Evolutionary conservation across 2,329 filamentous ascomycete species (phyloP).

Genomic region (Sordariomycetes sp.): DNA sequence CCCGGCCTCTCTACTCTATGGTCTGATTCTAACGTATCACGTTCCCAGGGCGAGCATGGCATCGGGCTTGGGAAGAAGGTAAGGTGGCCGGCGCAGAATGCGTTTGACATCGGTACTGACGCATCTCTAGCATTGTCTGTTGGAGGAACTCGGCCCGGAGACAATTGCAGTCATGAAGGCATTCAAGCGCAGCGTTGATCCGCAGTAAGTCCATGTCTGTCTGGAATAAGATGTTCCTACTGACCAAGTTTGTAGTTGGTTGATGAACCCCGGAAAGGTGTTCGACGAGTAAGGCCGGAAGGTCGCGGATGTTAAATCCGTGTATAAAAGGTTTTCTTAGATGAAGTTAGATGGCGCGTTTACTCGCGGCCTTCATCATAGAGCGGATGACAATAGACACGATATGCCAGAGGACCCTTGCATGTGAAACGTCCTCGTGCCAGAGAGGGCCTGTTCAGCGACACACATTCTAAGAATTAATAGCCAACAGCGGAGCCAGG

Average conservation of each 20-base stretch:
- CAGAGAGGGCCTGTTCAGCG: too few species aligned
- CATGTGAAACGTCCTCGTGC: too few species aligned
- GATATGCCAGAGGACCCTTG: too few species aligned
- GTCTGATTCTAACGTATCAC: neutral
- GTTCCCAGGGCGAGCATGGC: slow-evolving; percentile 47
- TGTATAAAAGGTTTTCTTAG: too few species aligned
- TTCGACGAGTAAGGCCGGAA: slow-evolving; percentile 31
- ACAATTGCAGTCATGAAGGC: slow-evolving; percentile 55
- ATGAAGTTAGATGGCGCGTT: too few species aligned
- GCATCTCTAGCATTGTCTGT: slow-evolving; percentile 26
- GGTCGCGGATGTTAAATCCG: too few species aligned
- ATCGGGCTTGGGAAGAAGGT: slow-evolving; percentile 59
- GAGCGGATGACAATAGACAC: too few species aligned
- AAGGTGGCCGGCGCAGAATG: slow-evolving; percentile 26
- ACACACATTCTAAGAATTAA: too few species aligned
- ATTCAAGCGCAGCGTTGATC: slow-evolving; percentile 51
- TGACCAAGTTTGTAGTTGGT: slow-evolving; percentile 27
- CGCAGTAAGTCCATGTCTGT: slow-evolving; percentile 17
- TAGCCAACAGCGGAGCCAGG: too few species aligned
- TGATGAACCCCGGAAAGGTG: slow-evolving; percentile 59
- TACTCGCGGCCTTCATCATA: too few species aligned
- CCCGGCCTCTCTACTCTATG: neutral
- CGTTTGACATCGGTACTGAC: neutral
- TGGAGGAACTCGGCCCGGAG: slow-evolving; percentile 48
- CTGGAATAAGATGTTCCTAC: neutral